Evolutionary conservation across 2,329 filamentous ascomycete genomes (phyloP).

Genomic region (Aaosphaeria arxii): DNA sequence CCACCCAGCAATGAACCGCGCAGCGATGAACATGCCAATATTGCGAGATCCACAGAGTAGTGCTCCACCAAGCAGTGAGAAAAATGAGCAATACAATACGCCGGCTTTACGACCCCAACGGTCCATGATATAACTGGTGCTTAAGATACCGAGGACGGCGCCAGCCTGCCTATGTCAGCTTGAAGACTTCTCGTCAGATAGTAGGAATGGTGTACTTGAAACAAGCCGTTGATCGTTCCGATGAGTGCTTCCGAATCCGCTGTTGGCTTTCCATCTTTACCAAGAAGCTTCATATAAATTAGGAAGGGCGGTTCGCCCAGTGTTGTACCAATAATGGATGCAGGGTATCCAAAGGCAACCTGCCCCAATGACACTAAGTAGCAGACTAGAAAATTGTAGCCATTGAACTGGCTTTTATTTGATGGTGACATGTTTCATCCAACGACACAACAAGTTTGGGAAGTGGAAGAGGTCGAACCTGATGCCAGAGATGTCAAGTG

Average conservation of each 20-base stretch:
- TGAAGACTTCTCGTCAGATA: neutral
- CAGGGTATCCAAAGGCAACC: slow-evolving; percentile 18
- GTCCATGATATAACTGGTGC: slow-evolving; percentile 14
- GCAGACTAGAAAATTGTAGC: slow-evolving; percentile 18
- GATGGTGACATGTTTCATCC: slow-evolving; percentile 1
- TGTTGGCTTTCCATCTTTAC: slow-evolving; percentile 10
- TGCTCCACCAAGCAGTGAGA: slow-evolving; percentile 15
- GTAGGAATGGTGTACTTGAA: slow-evolving; percentile 11
- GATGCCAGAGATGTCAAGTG: too few species aligned
- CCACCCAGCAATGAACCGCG: slow-evolving; percentile 70
- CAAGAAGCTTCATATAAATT: slow-evolving; percentile 15
- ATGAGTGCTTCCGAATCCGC: slow-evolving; percentile 13
- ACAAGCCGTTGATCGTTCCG: slow-evolving; percentile 17
- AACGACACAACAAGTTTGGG: too few species aligned
- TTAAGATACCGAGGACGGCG: slow-evolving; percentile 14
- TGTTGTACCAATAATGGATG: slow-evolving; percentile 17
- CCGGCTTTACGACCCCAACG: slow-evolving; percentile 17
- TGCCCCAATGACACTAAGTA: slow-evolving; percentile 15
- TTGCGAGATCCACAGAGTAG: slow-evolving; percentile 12
- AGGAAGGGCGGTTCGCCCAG: slow-evolving; percentile 17
- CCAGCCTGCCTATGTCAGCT: slow-evolving; percentile 8
- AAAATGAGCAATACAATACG: slow-evolving; percentile 14
- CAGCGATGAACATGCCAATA: slow-evolving; percentile 47
- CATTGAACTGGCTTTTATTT: slow-evolving; percentile 13
- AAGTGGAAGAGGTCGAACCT: too few species aligned